Evolutionary conservation across 176 grass and related monocot species (phyloP).

Genomic region (Zoysia pacifica): DNA sequence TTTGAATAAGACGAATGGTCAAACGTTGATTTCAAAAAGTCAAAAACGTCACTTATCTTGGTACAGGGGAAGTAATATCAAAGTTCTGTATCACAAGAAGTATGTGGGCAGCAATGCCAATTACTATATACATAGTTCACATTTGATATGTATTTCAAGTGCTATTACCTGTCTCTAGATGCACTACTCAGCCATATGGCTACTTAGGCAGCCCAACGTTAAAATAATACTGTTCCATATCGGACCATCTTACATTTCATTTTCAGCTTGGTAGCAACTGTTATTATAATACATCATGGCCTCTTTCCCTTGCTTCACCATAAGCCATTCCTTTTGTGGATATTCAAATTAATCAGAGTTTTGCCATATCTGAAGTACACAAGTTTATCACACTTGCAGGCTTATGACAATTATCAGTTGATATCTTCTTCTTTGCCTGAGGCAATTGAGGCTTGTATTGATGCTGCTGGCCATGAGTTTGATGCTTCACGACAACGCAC

Average conservation of each 20-base stretch:
- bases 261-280: slow-evolving; percentile 18
- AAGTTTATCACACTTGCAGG: slow-evolving; percentile 43
- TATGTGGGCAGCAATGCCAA: background rate
- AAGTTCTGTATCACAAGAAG: background rate
- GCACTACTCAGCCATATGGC: background rate
- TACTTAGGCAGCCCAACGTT: background rate
- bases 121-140: background rate
- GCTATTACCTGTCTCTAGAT: background rate
- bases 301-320: background rate
- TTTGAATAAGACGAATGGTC: too few species aligned
- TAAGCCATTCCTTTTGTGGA: slow-evolving; percentile 18
- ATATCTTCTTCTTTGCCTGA: slow-evolving; percentile 77
- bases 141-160: background rate
- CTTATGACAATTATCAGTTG: slow-evolving; percentile 89
- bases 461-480: slow-evolving; percentile 93
- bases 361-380: background rate
- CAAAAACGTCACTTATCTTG: too few species aligned
- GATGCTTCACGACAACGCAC: slow-evolving; percentile 86
- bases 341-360: slow-evolving; percentile 11
- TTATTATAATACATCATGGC: background rate
- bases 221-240: background rate
- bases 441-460: slow-evolving; percentile 90
- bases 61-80: background rate
- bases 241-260: background rate
- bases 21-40: too few species aligned